Conservation (phyloP, 768 basidiomycete species). For the Calvatia gigantea region DNA sequence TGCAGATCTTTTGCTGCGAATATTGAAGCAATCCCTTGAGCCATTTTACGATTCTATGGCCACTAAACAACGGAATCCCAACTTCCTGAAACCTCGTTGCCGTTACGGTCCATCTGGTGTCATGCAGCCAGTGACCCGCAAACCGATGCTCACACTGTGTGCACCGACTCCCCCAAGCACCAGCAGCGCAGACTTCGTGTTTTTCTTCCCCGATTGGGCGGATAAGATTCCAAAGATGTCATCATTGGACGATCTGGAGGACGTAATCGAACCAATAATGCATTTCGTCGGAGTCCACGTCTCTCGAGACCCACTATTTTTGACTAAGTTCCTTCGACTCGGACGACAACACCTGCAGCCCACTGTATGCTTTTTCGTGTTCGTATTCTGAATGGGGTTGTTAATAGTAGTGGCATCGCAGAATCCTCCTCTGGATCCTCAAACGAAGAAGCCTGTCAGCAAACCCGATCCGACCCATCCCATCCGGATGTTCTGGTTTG, state of each 20-base stretch:
- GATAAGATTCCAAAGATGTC: slow-evolving; percentile 65
- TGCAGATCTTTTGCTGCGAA: slow-evolving; percentile 81
- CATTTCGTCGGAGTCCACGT: slow-evolving; percentile 78
- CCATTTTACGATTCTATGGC: slow-evolving; percentile 61
- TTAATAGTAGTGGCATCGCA: not conserved
- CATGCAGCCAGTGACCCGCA: slow-evolving; percentile 49
- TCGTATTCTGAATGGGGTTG: not conserved
- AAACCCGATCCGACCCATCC: slow-evolving; percentile 57
- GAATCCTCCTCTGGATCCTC: slow-evolving; percentile 53
- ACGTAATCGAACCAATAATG: slow-evolving; percentile 78
- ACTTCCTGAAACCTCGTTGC: slow-evolving; percentile 59
- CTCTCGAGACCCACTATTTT: slow-evolving; percentile 70
- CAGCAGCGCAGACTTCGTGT: slow-evolving; percentile 70
- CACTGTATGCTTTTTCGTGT: not conserved
- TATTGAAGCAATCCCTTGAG: slow-evolving; percentile 65
- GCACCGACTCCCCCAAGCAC: slow-evolving; percentile 84
- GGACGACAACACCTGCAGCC: slow-evolving; percentile 63
- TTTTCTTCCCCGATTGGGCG: slow-evolving; percentile 88
- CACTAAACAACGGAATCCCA: slow-evolving; percentile 56
- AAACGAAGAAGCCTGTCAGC: slow-evolving; percentile 54
- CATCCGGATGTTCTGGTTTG: slow-evolving; percentile 79
- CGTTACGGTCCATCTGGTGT: slow-evolving; percentile 61
- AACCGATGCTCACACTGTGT: slow-evolving; percentile 65
- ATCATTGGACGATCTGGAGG: slow-evolving; percentile 63
- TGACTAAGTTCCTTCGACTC: slow-evolving; percentile 78